Conservation (phyloP, 371 early-diverging fungal genomes). For the Circinella umbellata region DNA sequence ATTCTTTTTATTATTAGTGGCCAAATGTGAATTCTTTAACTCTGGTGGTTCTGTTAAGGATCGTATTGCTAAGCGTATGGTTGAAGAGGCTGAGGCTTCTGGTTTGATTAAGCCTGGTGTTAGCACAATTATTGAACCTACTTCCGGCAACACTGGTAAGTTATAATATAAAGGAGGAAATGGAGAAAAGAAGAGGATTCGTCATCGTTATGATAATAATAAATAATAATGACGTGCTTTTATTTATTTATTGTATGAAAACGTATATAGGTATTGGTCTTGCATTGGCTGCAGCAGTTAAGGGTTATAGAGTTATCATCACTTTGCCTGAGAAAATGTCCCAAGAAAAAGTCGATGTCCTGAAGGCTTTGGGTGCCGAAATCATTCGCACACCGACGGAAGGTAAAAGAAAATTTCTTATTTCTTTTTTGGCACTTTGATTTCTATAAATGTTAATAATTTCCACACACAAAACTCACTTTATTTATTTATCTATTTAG, state of each 20-base stretch:
- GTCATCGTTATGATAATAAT: background rate
- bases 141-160: conserved; percentile 94
- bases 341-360: conserved; percentile 96
- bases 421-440: background rate
- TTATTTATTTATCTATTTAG: conserved; percentile 32
- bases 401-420: conserved; percentile 23
- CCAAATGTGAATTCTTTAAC: conserved; percentile 98
- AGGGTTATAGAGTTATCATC: conserved; percentile 96
- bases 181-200: background rate
- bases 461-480: no score
- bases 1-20: conserved; percentile 60
- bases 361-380: conserved; percentile 97
- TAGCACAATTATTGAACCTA: conserved; percentile 93
- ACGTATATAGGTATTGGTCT: conserved; percentile 73
- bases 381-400: conserved; percentile 98
- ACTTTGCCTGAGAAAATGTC: conserved; percentile 98
- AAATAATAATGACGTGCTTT: background rate
- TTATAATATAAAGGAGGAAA: background rate
- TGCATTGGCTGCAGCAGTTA: conserved; percentile 93
- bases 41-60: conserved; percentile 99
- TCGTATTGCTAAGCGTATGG: conserved; percentile 94
- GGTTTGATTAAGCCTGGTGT: conserved; percentile 89
- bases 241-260: background rate
- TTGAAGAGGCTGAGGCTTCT: conserved; percentile 91
- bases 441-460: background rate